Base-by-base conservation (phyloP, 192 early-diverging fungal species). In the Podochytrium sp. region DNA sequence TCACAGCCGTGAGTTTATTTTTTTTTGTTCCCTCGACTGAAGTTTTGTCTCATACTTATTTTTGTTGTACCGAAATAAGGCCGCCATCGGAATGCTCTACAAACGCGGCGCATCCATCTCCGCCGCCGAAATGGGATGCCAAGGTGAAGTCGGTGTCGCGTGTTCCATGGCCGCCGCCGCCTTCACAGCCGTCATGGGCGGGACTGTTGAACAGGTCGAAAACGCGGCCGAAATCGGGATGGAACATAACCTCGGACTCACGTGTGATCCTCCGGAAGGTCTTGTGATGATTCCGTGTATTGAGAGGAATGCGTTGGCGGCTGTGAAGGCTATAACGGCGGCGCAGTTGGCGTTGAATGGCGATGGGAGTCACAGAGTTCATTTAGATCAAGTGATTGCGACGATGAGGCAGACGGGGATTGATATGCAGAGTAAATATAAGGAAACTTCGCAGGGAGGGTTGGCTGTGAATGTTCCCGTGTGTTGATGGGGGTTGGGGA, bases 161-260 rank as follows among this genome's bases (percentile, higher is more conserved):
- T 98, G 96, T 78, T 92, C 91, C 35, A 98, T 98, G 96, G 93
- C 93, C 10, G 95, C 96, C 16, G 96, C 90, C 1, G 96, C 96
- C 67, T 96, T 96, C 68, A 89, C 94, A 3, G 95, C 95, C n/a
- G 95, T 98, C 3, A 96, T 98, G 95, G 96, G 95, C 52, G 96
- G 94, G 18, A 88, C 91, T 0, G 85, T 91, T 2, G 87, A 90
- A 51, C 94, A 96, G 84, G 91, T 98, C 5, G 95, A 96, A 76
- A 96, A 98, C 69, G 94, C 95, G 0, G 96, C 96, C 49, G 96
- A 98, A 77, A 98, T 98, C 76, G 95, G 93, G 27, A 98, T 98
- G 94, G 87, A 86, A 59, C 81, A 84, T 59, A 83, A 85, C 60
- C 70, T 80, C 20, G 81, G 80, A 14, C 60, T 86, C 37, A 86